Base-by-base conservation (phyloP, 2,329 filamentous ascomycete species). In the Cladorrhinum sp. region DNA sequence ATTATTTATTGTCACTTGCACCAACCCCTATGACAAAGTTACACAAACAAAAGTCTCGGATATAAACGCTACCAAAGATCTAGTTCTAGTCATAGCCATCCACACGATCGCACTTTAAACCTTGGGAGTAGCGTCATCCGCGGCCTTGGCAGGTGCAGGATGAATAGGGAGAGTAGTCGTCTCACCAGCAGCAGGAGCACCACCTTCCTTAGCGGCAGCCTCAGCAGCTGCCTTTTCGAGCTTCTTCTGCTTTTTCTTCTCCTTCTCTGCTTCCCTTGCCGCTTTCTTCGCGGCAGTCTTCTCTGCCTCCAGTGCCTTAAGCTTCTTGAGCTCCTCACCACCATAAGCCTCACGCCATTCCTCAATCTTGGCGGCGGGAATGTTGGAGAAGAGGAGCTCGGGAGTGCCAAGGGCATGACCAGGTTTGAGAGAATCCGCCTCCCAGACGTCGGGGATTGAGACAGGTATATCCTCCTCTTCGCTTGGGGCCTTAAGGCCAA, bases 371-470 rank as follows among this genome's bases (percentile, higher is more conserved):
- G 90, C 87, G 9, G 88, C 81, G 65, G 92, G 90, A 70, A 96
- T 96, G 57, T 83, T 84, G n/a, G 85, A 85, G 77, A 96, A 96
- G 29, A 96, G 81, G 48, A 92, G 88, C 65, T 85, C 84, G 0
- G 92, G 86, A 71, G 89, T 88, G 67, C 91, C 91, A 65, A 97
- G 89, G 72, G 87, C 88, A 77, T 96, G 92, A 60, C 89, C 90
- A 1, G 88, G 81, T 69, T 85, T 81, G 66, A 95, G 78, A 2
- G 80, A 76, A 63, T 85, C 80, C n/a, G 76, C 75, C 18, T 73
- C 71, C 88, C 90, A 95, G 50, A 78, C 77, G 65, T 86, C 80
- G 1, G 90, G 88, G 63, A 93, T 92, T 36, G 75, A 75, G 52
- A 81, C 75, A 69, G 84, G 76, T 61, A 80, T 64, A 88, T 73